phyloP scores from a whole-genome alignment of 2,329 filamentous ascomycete genomes.

The Massarina eburnea region DNA sequence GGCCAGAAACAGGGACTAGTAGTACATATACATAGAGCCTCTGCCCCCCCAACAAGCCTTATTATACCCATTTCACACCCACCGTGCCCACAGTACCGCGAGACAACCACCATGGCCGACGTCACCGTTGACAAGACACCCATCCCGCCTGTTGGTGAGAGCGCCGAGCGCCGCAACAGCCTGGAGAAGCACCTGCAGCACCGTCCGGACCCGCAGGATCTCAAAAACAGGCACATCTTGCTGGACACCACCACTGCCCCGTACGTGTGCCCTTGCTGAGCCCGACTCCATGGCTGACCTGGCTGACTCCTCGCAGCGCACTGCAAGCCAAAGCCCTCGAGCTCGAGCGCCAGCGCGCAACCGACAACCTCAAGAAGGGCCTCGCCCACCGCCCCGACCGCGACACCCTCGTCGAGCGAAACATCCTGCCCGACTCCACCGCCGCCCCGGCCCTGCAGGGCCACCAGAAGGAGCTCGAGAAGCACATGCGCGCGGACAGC shows the following conservation, averaged over 20 bases:
- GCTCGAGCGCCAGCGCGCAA: constrained; percentile 60
- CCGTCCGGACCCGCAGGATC: constrained; percentile 58
- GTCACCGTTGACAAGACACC: constrained; percentile 42
- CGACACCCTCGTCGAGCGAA: constrained; percentile 77
- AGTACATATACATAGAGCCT: too few species aligned
- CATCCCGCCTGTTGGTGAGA: constrained; percentile 43
- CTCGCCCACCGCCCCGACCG: constrained; percentile 67
- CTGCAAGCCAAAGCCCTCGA: constrained; percentile 64
- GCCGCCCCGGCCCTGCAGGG: constrained; percentile 79
- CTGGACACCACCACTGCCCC: constrained; percentile 68
- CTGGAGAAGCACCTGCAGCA: constrained; percentile 52
- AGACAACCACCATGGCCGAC: constrained; percentile 25
- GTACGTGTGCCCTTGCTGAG: constrained; percentile 45
- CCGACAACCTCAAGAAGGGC: constrained; percentile 65
- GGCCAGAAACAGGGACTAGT: too few species aligned
- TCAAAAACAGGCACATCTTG: constrained; percentile 69
- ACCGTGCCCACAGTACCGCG: background rate
- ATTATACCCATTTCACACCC: background rate
- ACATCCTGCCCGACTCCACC: constrained; percentile 79
- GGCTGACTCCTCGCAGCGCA: constrained; percentile 45
- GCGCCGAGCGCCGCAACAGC: constrained; percentile 63
- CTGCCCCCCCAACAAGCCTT: too few species aligned
- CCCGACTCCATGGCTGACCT: constrained; percentile 1
- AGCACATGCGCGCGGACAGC: constrained; percentile 71
- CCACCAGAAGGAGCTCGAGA: constrained; percentile 81